phyloP scores from a whole-genome alignment of 1,284 basidiomycete genomes.

The Puccinia hordei region DNA sequence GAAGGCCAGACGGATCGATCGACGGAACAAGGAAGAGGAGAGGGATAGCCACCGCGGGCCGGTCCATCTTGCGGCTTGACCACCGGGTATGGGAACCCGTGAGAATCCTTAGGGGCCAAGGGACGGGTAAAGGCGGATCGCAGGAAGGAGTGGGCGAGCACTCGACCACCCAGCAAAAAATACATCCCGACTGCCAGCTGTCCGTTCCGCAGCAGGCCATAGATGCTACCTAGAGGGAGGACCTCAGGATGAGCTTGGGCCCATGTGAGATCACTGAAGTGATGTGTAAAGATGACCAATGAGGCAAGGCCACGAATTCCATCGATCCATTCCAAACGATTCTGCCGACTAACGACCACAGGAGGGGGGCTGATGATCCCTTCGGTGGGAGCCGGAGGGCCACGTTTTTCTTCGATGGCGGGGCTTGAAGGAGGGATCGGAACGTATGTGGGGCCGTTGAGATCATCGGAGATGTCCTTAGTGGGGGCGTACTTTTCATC shows the following conservation, averaged over 20 bases:
- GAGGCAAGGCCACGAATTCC: slow-evolving; percentile 60
- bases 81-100: slow-evolving; percentile 58
- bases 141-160: slow-evolving; percentile 60
- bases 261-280: slow-evolving; percentile 61
- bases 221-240: slow-evolving; percentile 58
- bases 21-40: slow-evolving; percentile 60
- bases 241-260: slow-evolving; percentile 58
- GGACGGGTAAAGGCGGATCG: slow-evolving; percentile 58
- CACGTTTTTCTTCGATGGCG: slow-evolving; percentile 53
- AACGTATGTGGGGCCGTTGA: slow-evolving; percentile 53
- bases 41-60: slow-evolving; percentile 57
- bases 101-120: slow-evolving; percentile 58
- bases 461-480: slow-evolving; percentile 53
- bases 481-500: slow-evolving; percentile 43
- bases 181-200: slow-evolving; percentile 59
- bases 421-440: slow-evolving; percentile 56
- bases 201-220: slow-evolving; percentile 58
- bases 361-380: slow-evolving; percentile 53
- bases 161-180: slow-evolving; percentile 61
- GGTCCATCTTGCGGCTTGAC: slow-evolving; percentile 53
- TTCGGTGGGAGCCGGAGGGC: slow-evolving; percentile 41
- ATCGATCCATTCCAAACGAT: slow-evolving; percentile 61
- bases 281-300: slow-evolving; percentile 61
- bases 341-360: slow-evolving; percentile 57
- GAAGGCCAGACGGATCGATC: slow-evolving; percentile 60